Conservation (phyloP, 2,329 filamentous ascomycete species). For the Madurella mycetomatis region DNA sequence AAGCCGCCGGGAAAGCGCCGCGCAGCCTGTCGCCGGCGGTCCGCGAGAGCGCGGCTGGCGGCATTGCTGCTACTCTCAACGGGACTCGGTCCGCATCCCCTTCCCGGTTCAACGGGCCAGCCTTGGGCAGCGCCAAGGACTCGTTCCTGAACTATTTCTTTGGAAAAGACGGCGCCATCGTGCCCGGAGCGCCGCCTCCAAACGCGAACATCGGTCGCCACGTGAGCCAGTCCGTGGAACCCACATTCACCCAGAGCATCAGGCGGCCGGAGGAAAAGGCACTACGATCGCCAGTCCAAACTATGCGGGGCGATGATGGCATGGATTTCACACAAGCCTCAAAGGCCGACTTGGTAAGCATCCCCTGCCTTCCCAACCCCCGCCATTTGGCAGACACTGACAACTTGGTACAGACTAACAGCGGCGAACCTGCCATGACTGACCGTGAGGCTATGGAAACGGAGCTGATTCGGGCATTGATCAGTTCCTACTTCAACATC, state of each 20-base stretch:
- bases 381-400: slow-evolving; percentile 23
- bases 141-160: slow-evolving; percentile 99
- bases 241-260: slow-evolving; percentile 78
- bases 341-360: slow-evolving; percentile 57
- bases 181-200: slow-evolving; percentile 38
- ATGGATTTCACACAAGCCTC: slow-evolving; percentile 39
- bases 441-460: slow-evolving; percentile 97
- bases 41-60: slow-evolving; percentile 59
- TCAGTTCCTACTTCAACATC: slow-evolving; percentile 98
- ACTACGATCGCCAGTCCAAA: slow-evolving; percentile 45
- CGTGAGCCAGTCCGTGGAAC: slow-evolving; percentile 72
- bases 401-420: slow-evolving; percentile 42
- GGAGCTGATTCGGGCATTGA: slow-evolving; percentile 91
- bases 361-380: slow-evolving; percentile 6
- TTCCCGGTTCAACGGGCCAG: slow-evolving; percentile 56
- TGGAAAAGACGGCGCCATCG: slow-evolving; percentile 74
- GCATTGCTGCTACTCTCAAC: slow-evolving; percentile 63
- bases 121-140: slow-evolving; percentile 65
- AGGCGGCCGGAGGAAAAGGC: slow-evolving; percentile 62
- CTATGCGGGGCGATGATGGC: slow-evolving; percentile 38
- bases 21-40: slow-evolving; percentile 82
- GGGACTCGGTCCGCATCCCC: slow-evolving; percentile 59
- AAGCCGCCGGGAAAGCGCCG: slow-evolving; percentile 54
- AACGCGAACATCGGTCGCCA: slow-evolving; percentile 52
- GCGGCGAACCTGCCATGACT: slow-evolving; percentile 79